A percentile compares a stretch with the other conserved stretches of the same genome.
Conservation (phyloP, 352 stramenopile genomes). For the Blastocystis sp. region DNA sequence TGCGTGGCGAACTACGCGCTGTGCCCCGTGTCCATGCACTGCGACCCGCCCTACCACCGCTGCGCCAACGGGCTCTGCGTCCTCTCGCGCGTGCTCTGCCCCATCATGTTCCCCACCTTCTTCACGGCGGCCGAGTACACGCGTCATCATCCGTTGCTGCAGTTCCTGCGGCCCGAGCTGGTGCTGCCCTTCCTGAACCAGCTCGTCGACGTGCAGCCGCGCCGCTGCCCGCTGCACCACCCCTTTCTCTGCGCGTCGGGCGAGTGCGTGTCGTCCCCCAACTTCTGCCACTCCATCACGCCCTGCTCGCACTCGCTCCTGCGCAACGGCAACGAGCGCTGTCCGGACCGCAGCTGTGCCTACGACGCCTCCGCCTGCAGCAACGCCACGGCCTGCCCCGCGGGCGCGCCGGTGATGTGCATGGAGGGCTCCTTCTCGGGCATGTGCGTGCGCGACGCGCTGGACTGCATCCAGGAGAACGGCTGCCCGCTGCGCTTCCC, state of each 20-base stretch:
- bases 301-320: slow-evolving; percentile 14
- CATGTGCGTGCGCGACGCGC: neutral
- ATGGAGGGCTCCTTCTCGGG: slow-evolving; percentile 17
- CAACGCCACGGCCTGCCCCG: neutral
- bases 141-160: neutral
- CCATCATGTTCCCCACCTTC: neutral
- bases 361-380: neutral
- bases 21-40: slow-evolving; percentile 19
- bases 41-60: slow-evolving; percentile 23
- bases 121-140: neutral
- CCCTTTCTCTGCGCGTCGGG: slow-evolving; percentile 56
- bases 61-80: slow-evolving; percentile 46
- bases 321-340: slow-evolving; percentile 46
- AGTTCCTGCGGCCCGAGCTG: slow-evolving; percentile 19
- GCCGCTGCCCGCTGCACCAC: neutral
- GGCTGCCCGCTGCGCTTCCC: slow-evolving; percentile 23
- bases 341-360: slow-evolving; percentile 19
- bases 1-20: neutral
- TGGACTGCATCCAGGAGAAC: slow-evolving; percentile 18
- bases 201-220: neutral
- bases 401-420: neutral
- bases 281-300: slow-evolving; percentile 15
- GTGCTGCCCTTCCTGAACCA: neutral
- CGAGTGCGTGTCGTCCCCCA: slow-evolving; percentile 7
- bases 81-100: neutral